These are phyloP conservation scores for Suillus occidentalis DNA, from an alignment of 768 basidiomycete genomes.

Conservation along the genomic window DNA sequence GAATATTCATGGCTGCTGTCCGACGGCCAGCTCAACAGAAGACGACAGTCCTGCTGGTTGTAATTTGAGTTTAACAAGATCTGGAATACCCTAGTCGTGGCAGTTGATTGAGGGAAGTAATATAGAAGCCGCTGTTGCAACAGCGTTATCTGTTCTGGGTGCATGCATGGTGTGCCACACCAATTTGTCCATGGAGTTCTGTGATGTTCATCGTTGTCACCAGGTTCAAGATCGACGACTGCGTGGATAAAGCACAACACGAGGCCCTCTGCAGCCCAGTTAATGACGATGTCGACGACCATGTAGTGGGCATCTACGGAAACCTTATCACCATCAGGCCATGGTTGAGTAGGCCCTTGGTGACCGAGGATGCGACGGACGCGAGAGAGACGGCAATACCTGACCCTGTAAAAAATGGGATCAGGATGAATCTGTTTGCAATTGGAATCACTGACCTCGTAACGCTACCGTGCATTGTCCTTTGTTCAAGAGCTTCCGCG, in stretches of 20 bases:
- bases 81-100: slow-evolving; percentile 72
- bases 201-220: slow-evolving; percentile 72
- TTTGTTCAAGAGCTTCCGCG: slow-evolving; percentile 67
- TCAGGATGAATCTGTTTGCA: slow-evolving; percentile 13
- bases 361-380: slow-evolving; percentile 75
- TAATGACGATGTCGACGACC: slow-evolving; percentile 87
- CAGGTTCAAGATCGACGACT: slow-evolving; percentile 63
- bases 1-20: slow-evolving; percentile 45
- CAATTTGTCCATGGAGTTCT: slow-evolving; percentile 85
- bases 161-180: slow-evolving; percentile 78
- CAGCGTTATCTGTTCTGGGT: slow-evolving; percentile 52
- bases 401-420: slow-evolving; percentile 52
- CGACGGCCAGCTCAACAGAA: slow-evolving; percentile 78
- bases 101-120: slow-evolving; percentile 50
- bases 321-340: slow-evolving; percentile 68
- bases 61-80: slow-evolving; percentile 56
- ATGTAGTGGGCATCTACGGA: slow-evolving; percentile 74
- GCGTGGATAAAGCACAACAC: slow-evolving; percentile 90
- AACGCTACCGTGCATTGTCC: slow-evolving; percentile 80
- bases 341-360: slow-evolving; percentile 51
- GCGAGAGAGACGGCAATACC: slow-evolving; percentile 73
- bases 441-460: slow-evolving; percentile 52
- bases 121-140: slow-evolving; percentile 59
- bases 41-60: slow-evolving; percentile 45
- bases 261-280: slow-evolving; percentile 84